phyloP scores from a whole-genome alignment of 768 basidiomycete species.

The Mycena alexandri region DNA sequence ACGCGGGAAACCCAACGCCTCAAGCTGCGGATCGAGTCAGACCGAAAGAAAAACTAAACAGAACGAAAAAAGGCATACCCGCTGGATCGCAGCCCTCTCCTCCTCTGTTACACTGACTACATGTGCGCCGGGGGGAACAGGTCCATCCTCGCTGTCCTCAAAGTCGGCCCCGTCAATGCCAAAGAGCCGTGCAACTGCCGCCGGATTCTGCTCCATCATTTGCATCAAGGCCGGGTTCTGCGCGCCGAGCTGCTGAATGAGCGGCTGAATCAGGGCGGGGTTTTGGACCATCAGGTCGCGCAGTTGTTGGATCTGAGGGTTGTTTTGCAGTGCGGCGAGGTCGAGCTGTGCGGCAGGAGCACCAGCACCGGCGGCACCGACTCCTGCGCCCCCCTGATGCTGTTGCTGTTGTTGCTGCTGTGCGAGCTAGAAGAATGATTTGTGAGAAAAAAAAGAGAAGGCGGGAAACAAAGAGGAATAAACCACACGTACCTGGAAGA shows the following conservation, averaged over 20 bases:
- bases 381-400: conserved; percentile 48
- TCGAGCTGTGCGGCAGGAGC: conserved; percentile 53
- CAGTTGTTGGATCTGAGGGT: conserved; percentile 78
- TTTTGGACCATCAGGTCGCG: conserved; percentile 81
- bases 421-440: conserved; percentile 63
- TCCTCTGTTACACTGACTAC: conserved; percentile 86
- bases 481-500: conserved; percentile 76
- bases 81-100: conserved; percentile 88
- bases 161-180: conserved; percentile 58
- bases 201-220: conserved; percentile 77
- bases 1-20: conserved; percentile 89
- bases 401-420: conserved; percentile 71
- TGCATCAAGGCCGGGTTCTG: conserved; percentile 84
- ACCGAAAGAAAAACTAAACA: conserved; percentile 12
- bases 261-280: conserved; percentile 80
- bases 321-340: conserved; percentile 67
- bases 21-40: conserved; percentile 65
- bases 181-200: conserved; percentile 74
- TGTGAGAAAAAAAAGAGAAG: background rate
- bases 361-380: conserved; percentile 49
- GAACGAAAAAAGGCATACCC: conserved; percentile 65
- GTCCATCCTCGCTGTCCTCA: conserved; percentile 57
- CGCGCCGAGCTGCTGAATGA: conserved; percentile 85
- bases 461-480: conserved; percentile 5
- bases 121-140: conserved; percentile 64